Evolutionary conservation across 2,329 filamentous ascomycete species (phyloP).

Genomic region (Aspergillus vadensis): DNA sequence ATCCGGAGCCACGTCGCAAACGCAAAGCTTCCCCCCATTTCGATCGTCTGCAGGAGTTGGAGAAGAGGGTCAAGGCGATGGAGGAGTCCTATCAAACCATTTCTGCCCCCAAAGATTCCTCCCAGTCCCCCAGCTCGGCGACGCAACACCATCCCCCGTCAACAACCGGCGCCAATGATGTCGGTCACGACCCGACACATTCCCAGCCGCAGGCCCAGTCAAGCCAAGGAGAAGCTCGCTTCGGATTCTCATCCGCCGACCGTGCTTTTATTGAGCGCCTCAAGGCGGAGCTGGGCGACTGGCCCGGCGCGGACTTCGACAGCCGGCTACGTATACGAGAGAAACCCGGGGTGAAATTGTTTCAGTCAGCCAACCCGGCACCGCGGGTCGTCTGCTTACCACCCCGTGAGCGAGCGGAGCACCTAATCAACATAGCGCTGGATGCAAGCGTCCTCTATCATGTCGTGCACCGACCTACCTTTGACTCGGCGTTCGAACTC

Average conservation of each 20-base stretch:
- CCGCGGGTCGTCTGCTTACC: neutral
- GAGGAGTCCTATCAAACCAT: constrained; percentile 3
- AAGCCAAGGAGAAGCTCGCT: constrained; percentile 6
- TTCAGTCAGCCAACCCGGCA: neutral
- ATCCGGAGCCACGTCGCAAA: constrained; percentile 10
- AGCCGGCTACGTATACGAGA: constrained; percentile 5
- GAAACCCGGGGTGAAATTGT: constrained; percentile 3
- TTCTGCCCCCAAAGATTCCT: neutral
- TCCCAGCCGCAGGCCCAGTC: neutral
- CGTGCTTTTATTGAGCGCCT: constrained; percentile 11
- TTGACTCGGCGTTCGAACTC: constrained; percentile 10
- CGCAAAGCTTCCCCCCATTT: neutral
- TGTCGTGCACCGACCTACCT: constrained; percentile 12
- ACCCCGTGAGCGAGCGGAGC: constrained; percentile 1
- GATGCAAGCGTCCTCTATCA: constrained; percentile 14
- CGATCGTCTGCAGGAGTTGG: neutral
- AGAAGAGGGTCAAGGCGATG: constrained; percentile 2
- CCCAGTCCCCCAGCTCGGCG: neutral
- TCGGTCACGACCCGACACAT: neutral
- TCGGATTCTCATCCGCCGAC: constrained; percentile 4
- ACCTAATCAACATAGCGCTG: constrained; percentile 10
- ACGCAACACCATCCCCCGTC: neutral
- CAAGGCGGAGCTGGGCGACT: constrained; percentile 10
- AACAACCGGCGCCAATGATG: neutral
- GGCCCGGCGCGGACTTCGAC: constrained; percentile 6